Base-by-base conservation (phyloP, 2,329 filamentous ascomycete genomes). In the Didymella lethalis region DNA sequence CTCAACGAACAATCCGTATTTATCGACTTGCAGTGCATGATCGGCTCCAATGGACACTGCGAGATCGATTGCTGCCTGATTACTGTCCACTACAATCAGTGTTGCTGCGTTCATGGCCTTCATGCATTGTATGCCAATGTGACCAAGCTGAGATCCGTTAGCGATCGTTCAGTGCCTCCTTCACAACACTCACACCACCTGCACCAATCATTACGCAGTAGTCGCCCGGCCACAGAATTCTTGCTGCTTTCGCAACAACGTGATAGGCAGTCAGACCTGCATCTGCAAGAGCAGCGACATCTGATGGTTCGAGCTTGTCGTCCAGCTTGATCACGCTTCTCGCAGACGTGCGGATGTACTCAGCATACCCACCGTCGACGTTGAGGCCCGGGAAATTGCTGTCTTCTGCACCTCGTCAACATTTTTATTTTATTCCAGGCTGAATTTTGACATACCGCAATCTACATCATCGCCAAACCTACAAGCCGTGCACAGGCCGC, bases 51-150 rank as follows among this genome's bases (percentile, higher is more conserved):
- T 55, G 16, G 52, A 55, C 10, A 46, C 26, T 5, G 52, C 52
- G 14, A 55, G 52, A 23, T 49, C 38, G 16, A 55, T 45, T 18
- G 52, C 52, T 25, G 45, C 45, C 41, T 48, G 36, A 16, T 55
- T 55, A n/a, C 45, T 55, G 29, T 55, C 46, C 18, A 55, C 28
- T 11, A 49, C 45, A 29, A 55, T 45, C 5, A 55, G 28, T 1
- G 52, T 55, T 20, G 52, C 52, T n/a, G 52, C 52, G 20, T 44
- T 55, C 52, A 55, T 48, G 16, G 52, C 52, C 26, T 49, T 55
- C 36, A 55, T 55, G 36, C 52, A 55, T 38, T 55, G 46, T 23
- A 49, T 55, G 14, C 52, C 52, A 20, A 55, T 55, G 18, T 55
- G 52, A 16, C 52, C 52, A 38, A 55, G 45, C 52, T 55, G 28